Evolutionary conservation across 306 rosid species (phyloP).

Genomic region (Abrus precatorius): DNA sequence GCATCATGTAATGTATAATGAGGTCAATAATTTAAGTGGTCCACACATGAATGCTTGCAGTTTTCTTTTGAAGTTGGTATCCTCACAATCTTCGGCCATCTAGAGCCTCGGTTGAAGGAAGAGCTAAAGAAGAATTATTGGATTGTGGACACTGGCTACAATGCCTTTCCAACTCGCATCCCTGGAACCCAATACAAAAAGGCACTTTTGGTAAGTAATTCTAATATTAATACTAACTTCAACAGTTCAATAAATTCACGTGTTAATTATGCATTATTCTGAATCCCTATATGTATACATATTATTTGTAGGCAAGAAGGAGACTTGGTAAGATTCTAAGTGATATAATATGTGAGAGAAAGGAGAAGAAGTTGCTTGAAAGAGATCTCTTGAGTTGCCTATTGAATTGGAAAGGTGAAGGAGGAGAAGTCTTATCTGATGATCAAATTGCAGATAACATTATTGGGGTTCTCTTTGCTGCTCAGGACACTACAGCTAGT

Average conservation of each 20-base stretch:
- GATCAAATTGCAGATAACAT: slow-evolving; percentile 87
- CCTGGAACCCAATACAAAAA: slow-evolving; percentile 80
- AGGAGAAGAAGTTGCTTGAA: slow-evolving; percentile 60
- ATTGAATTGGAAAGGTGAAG: slow-evolving; percentile 66
- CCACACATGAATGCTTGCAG: slow-evolving; percentile 53
- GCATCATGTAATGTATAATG: slow-evolving; percentile 14
- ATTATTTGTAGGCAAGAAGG: slow-evolving; percentile 69
- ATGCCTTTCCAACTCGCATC: slow-evolving; percentile 74
- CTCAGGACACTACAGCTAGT: slow-evolving; percentile 95
- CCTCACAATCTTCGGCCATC: slow-evolving; percentile 67
- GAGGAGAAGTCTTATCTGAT: slow-evolving; percentile 63
- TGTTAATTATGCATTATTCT: background rate
- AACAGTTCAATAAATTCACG: background rate
- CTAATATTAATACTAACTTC: background rate
- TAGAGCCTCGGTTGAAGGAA: slow-evolving; percentile 64
- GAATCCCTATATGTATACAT: background rate
- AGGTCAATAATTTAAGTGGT: slow-evolving; percentile 36
- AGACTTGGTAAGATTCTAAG: slow-evolving; percentile 67
- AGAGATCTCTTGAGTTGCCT: slow-evolving; percentile 76
- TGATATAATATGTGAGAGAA: slow-evolving; percentile 73
- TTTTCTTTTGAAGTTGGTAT: slow-evolving; percentile 87
- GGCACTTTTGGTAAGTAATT: slow-evolving; percentile 65
- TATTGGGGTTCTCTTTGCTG: slow-evolving; percentile 93
- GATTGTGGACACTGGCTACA: slow-evolving; percentile 79
- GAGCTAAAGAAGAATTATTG: slow-evolving; percentile 72